Percentiles rank a stretch among this genome's conserved stretches.
Evolutionary conservation across 1,139 yeast genomes (phyloP).

Genomic region (Sugiyamaella japonica): DNA sequence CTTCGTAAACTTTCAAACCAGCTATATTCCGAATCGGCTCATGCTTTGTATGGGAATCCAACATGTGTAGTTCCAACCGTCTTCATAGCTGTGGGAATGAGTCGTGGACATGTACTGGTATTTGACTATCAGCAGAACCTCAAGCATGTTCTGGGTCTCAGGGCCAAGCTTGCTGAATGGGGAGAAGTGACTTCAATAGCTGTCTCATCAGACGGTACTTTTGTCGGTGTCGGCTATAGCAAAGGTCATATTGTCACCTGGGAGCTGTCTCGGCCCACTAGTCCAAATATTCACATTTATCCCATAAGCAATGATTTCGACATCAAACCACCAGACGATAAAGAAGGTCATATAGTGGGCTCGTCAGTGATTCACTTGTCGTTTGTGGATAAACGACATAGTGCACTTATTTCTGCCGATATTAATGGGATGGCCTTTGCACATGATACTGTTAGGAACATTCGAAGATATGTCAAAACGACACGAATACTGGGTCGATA

Average conservation of each 20-base stretch:
- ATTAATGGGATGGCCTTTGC: constrained; percentile 56
- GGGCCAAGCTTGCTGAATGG: constrained; percentile 33
- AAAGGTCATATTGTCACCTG: constrained; percentile 51
- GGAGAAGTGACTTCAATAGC: constrained; percentile 52
- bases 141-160: constrained; percentile 44
- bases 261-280: constrained; percentile 43
- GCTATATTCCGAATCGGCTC: constrained; percentile 43
- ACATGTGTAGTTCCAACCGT: constrained; percentile 51
- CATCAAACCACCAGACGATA: constrained; percentile 28
- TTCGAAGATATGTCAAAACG: constrained; percentile 50
- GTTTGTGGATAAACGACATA: constrained; percentile 58
- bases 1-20: constrained; percentile 46
- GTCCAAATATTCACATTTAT: constrained; percentile 40
- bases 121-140: constrained; percentile 65
- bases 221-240: constrained; percentile 49
- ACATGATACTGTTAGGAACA: constrained; percentile 59
- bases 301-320: constrained; percentile 37
- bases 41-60: constrained; percentile 51
- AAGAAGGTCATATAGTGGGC: constrained; percentile 56
- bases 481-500: constrained; percentile 56
- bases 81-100: constrained; percentile 62
- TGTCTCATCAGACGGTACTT: constrained; percentile 53
- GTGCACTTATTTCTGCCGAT: constrained; percentile 62
- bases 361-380: constrained; percentile 50
- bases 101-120: constrained; percentile 56